Base-by-base conservation (phyloP, 768 basidiomycete species). In the Boletus subcaerulescens region DNA sequence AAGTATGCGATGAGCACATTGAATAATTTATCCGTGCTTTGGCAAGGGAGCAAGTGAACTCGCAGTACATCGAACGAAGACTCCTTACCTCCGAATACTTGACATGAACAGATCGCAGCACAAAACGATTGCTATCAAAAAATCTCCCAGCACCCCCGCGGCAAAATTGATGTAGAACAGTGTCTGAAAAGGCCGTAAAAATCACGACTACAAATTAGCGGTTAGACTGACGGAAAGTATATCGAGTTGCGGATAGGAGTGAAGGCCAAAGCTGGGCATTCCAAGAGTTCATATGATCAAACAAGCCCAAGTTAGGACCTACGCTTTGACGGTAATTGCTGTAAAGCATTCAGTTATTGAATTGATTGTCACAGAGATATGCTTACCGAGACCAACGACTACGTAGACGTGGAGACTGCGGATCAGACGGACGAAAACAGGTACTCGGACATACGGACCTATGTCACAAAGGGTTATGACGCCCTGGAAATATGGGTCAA, bases 281-380 rank as follows among this genome's bases (percentile, higher is more conserved):
- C 13, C 41, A 38, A 50, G 45, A 9, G 17, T 46, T 56, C 2
- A 32, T 36, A 36, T 4, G 17, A 42, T 31, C 26, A 5, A n/a
- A 32, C 22, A 42, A 24, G 17, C 38, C 18, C 14, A 7, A 45
- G 22, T 38, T 42, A 18, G 24, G 32, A 54, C 79, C 51, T 57
- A 83, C 80, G 76, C 76, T 72, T 79, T 80, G 31, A 67, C 69
- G 2, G 81, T 77, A 53, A 83, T 80, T 38, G 71, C 83, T 84
- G 48, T 13, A 36, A 55, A 14, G 1, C 17, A 5, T 44, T 49
- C 26, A 51, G 45, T 26, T 10, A 35, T n/a, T 17, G 45, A 39
- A n/a, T 35, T 32, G 2, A 15, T 20, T 13, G 8, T 40, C 38
- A 40, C 32, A 15, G n/a, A 35, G 17, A 11, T 6, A 20, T 35